Evolutionary conservation across 73 alveolate genomes (phyloP).

Genomic region (Blepharisma stoltei): DNA sequence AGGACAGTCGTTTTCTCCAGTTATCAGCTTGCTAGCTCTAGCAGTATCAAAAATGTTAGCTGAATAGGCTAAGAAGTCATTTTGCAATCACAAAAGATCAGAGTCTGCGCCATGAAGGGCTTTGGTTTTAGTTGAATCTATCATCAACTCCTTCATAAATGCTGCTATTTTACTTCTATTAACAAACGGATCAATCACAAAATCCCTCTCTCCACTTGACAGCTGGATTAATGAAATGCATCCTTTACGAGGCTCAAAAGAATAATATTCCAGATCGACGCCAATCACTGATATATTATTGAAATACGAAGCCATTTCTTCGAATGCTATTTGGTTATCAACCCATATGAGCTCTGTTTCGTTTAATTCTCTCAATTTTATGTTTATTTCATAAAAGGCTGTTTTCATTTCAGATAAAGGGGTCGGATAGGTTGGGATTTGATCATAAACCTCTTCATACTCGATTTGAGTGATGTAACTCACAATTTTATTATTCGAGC

Average conservation of each 20-base stretch:
- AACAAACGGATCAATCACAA: neutral
- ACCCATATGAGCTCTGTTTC: slow-evolving; percentile 45
- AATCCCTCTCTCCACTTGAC: neutral
- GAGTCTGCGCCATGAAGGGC: neutral
- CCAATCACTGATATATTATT: neutral
- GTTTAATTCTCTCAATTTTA: slow-evolving; percentile 24
- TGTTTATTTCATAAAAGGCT: neutral
- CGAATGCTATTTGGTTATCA: no score
- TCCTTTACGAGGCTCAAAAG: neutral
- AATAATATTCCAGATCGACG: neutral
- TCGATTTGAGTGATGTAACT: neutral
- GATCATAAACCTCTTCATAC: neutral
- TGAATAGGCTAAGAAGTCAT: neutral
- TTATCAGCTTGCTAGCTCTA: neutral
- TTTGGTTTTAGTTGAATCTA: neutral
- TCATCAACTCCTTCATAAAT: neutral
- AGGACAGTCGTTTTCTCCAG: neutral
- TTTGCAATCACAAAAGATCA: slow-evolving; percentile 3
- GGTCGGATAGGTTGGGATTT: neutral
- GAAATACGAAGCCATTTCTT: no score
- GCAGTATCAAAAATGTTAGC: slow-evolving; percentile 8
- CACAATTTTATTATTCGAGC: neutral
- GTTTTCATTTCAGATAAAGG: neutral
- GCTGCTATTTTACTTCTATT: neutral
- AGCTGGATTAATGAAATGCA: neutral